Base-by-base conservation (phyloP, 2,329 filamentous ascomycete genomes). In the Nectriaceae sp. region DNA sequence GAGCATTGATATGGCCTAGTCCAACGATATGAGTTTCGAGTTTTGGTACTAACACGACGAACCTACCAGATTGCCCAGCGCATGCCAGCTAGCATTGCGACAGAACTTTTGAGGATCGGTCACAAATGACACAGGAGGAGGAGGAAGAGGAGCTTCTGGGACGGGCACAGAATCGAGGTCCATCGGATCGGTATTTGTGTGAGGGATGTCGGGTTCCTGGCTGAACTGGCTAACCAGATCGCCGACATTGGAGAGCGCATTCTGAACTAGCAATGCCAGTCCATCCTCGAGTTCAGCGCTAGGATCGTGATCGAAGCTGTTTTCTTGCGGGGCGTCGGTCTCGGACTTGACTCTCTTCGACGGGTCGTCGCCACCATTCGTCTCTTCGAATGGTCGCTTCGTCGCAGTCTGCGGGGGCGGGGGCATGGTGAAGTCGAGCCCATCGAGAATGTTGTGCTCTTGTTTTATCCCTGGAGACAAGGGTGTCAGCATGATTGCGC, bases 1-100 rank as follows among this genome's bases (percentile, higher is more conserved):
- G 39, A 73, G 62, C 21, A 70, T 56, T n/a, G 70, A 70, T 24
- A 73, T 59, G 33, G 69, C 67, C 70, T 73, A 52, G 16, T 50
- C 44, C 42, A 42, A 46, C n/a, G 46, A 41, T 50, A 54, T 55
- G 36, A 58, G 51, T 43, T 36, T 33, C 42, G 18, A 36, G 35
- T 48, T 22, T 55, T 46, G 40, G 41, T 35, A 39, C 37, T 42
- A 40, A 53, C 37, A 39, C 42, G 47, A 42, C 40, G 36, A 47
- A 65, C 71, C 51, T 64, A 75, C 72, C 56, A 73, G 53, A 53
- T 71, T 73, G 11, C 69, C 70, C 21, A 75, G 66, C 57, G 71
- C 65, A 56, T 70, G 63, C 21, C 70, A 50, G 44, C 66, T 73
- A 46, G 65, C 65, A 35, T 65, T 63, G 52, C 68, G 69, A 50